phyloP scores from a whole-genome alignment of 2,329 filamentous ascomycete species.

The Penicillium sclerotiorum region DNA sequence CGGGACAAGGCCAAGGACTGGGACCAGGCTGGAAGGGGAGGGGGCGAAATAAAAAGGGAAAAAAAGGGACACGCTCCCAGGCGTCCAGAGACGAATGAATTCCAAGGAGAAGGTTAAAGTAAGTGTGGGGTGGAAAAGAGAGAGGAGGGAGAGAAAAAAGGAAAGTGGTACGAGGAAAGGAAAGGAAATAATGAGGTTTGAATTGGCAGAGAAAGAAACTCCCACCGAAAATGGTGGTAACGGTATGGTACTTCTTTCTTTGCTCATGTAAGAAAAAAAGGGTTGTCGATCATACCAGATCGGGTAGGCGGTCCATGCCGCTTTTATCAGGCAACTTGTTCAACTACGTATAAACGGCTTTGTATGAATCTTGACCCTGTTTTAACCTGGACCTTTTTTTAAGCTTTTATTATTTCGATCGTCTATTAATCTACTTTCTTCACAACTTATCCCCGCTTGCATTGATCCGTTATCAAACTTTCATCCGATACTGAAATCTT shows the following conservation, averaged over 20 bases:
- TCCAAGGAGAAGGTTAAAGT: slow-evolving; percentile 8
- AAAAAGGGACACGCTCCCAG: slow-evolving; percentile 17
- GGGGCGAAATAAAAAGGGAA: slow-evolving; percentile 19
- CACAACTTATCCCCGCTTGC: background rate
- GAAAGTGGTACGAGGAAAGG: slow-evolving; percentile 21
- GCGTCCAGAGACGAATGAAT: slow-evolving; percentile 15
- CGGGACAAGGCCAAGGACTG: slow-evolving; percentile 51
- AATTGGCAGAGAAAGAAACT: slow-evolving; percentile 16
- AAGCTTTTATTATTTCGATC: too few relatives aligned
- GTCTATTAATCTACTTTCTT: background rate
- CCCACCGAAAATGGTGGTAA: slow-evolving; percentile 3
- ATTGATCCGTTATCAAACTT: background rate
- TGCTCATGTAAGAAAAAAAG: slow-evolving; percentile 12
- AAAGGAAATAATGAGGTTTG: slow-evolving; percentile 23
- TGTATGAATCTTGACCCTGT: background rate
- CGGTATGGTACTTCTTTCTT: slow-evolving; percentile 16
- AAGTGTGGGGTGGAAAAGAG: slow-evolving; percentile 5
- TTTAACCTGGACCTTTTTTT: too few relatives aligned
- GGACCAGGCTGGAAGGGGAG: slow-evolving; percentile 42
- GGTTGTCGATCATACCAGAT: slow-evolving; percentile 19
- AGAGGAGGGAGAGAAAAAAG: slow-evolving; percentile 14
- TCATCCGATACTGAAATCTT: background rate
- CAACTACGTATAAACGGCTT: too few relatives aligned
- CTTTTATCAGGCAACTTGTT: too few relatives aligned
- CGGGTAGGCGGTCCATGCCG: slow-evolving; percentile 14